Conservation (phyloP, 1,139 yeast genomes). For the Kluyveromyces sp. region DNA sequence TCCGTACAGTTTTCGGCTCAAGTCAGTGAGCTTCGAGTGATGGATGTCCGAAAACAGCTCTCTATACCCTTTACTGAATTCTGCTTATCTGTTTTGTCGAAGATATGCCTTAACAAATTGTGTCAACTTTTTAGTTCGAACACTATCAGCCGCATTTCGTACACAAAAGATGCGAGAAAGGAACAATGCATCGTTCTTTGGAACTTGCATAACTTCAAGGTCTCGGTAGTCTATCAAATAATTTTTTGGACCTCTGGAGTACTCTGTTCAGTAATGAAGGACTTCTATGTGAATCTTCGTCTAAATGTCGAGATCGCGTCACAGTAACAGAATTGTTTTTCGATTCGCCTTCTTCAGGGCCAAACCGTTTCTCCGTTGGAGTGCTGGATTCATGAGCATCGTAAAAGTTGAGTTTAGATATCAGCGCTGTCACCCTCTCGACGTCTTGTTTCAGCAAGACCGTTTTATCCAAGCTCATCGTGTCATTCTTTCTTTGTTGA, state of each 20-base stretch:
- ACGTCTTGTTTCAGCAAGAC: neutral
- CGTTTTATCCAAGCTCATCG: neutral
- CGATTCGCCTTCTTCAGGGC: neutral
- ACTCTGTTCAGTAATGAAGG: neutral
- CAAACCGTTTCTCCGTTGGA: neutral
- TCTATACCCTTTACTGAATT: too few species aligned
- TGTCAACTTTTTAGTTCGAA: too few species aligned
- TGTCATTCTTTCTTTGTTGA: neutral
- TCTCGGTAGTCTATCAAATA: neutral
- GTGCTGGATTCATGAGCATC: neutral
- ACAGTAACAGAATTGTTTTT: neutral
- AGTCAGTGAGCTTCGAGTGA: too few species aligned
- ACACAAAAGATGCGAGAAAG: too few species aligned
- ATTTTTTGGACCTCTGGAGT: neutral
- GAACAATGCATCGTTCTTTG: too few species aligned
- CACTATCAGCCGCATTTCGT: too few species aligned
- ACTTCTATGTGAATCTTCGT: neutral
- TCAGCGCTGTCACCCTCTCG: neutral
- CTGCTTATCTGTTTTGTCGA: too few species aligned
- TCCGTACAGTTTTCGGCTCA: too few species aligned
- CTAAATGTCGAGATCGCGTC: neutral
- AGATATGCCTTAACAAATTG: too few species aligned
- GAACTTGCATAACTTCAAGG: neutral
- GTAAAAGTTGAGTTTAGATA: conserved; percentile 1
- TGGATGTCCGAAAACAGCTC: too few species aligned